These are phyloP conservation scores for Malus asiatica DNA, from an alignment of 306 rosid genomes.

Conservation along the genomic window DNA sequence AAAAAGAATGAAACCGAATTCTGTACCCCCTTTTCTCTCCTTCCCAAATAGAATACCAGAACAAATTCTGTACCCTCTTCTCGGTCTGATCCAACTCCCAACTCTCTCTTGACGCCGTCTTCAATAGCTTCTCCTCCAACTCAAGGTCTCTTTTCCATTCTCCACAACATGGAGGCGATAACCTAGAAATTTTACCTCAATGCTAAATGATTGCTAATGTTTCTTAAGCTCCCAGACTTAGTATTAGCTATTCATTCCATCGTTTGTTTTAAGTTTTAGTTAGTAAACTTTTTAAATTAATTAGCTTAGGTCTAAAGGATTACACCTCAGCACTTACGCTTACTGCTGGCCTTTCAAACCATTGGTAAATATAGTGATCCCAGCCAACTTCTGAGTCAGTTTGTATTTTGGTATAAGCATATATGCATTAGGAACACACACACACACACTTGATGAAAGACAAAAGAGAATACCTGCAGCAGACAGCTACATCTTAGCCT, in stretches of 20 bases:
- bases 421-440: background rate
- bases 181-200: background rate
- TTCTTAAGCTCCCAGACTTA: background rate
- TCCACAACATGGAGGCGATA: background rate
- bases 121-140: background rate
- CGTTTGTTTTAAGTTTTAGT: background rate
- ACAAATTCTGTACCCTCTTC: background rate
- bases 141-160: background rate
- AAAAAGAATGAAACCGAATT: no score
- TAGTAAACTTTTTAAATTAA: background rate
- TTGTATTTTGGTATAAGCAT: background rate
- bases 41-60: background rate
- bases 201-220: background rate
- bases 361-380: background rate
- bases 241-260: background rate
- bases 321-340: background rate
- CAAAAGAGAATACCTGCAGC: conserved; percentile 49
- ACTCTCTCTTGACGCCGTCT: background rate
- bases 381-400: background rate
- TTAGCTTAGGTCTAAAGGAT: background rate
- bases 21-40: background rate
- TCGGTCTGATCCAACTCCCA: background rate
- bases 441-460: background rate
- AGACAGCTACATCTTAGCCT: conserved; percentile 62
- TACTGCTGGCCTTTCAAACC: background rate